Evolutionary conservation across 1,284 basidiomycete species (phyloP), one percentile per base, ranked within the genome.

Genomic region (Trametes hirsuta): DNA sequence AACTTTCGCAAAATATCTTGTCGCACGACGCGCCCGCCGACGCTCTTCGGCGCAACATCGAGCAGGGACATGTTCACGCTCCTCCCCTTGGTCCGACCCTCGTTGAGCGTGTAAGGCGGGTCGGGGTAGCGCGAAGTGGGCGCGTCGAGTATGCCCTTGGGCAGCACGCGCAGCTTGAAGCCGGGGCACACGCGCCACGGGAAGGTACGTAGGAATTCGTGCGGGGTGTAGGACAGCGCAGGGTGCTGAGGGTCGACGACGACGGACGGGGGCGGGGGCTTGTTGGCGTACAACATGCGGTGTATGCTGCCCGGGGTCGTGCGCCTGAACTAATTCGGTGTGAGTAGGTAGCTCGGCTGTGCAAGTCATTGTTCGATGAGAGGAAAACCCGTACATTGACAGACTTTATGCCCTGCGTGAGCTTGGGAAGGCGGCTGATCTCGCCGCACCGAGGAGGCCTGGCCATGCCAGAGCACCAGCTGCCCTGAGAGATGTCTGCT

Each of bases 1-100:
- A 82, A 56, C 55, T 72, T 75, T 40, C 64, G 67, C 2, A 52
- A 51, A 6, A 79, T 73, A 15, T 63, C 68, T 37, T 58, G 56
- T 10, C 68, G 67, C 15, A 68, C 40, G 18, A 67, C 61, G 57
- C 62, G 50, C 41, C 65, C 57, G 55, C 71, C 64, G 57, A 63
- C 47, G 66, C 52, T 39, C 56, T 64, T 68, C 46, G 61, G 21
- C 14, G 66, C 59, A 9, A 66, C 45, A 47, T 64, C 60, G 55
- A 66, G 42, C 45, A 74, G 54, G 51, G 74, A 72, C 65, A 74
- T 69, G 59, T 70, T 69, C 21, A 70, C 55, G 24, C 59, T 40
- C 47, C 47, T 48, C 4, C 42, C 59, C 36, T 40, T 39, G 39
- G 18, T 35, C 3, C n/a, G 37, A 21, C 55, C 41, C 3, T 30